Conservation (phyloP, 2,329 filamentous ascomycete species). For the Colletotrichum tropicicola region DNA sequence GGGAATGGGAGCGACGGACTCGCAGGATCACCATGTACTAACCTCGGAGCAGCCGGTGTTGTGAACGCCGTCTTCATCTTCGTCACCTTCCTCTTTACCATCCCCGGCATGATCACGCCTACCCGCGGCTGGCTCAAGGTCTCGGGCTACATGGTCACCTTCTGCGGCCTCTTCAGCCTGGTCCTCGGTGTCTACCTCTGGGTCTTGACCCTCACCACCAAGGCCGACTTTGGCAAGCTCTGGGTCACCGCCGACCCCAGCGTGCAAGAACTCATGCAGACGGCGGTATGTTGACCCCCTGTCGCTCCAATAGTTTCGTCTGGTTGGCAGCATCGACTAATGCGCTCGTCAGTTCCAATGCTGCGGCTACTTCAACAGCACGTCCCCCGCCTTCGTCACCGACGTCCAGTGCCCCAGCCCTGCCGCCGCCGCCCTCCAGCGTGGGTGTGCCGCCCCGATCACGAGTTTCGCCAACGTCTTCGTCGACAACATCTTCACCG, state of each 20-base stretch:
- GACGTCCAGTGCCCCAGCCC: conserved; percentile 75
- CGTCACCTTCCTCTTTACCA: conserved; percentile 72
- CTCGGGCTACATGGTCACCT: conserved; percentile 70
- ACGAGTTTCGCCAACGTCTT: conserved; percentile 75
- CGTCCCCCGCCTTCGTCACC: conserved; percentile 75
- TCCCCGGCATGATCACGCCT: conserved; percentile 76
- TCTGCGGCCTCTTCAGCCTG: conserved; percentile 71
- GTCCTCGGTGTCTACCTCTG: conserved; percentile 73
- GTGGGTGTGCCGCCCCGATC: conserved; percentile 75
- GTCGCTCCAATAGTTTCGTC: neutral
- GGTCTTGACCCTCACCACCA: conserved; percentile 77
- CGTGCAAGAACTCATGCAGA: conserved; percentile 76
- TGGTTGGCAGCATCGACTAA: conserved; percentile 26
- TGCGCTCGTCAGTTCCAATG: conserved; percentile 71
- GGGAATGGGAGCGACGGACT: neutral
- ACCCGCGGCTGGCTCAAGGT: conserved; percentile 76
- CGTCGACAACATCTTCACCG: conserved; percentile 81
- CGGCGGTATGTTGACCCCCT: conserved; percentile 59
- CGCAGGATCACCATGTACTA: neutral
- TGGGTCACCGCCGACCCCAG: conserved; percentile 66
- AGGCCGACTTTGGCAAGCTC: conserved; percentile 66
- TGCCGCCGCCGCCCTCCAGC: conserved; percentile 73
- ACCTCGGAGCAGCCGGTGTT: conserved; percentile 66
- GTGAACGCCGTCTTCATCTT: conserved; percentile 79
- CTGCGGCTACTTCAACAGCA: conserved; percentile 82